Percentiles rank a stretch among this genome's conserved stretches.
Conservation (phyloP, 106 monocot species). For the Iris macrosiphon region DNA sequence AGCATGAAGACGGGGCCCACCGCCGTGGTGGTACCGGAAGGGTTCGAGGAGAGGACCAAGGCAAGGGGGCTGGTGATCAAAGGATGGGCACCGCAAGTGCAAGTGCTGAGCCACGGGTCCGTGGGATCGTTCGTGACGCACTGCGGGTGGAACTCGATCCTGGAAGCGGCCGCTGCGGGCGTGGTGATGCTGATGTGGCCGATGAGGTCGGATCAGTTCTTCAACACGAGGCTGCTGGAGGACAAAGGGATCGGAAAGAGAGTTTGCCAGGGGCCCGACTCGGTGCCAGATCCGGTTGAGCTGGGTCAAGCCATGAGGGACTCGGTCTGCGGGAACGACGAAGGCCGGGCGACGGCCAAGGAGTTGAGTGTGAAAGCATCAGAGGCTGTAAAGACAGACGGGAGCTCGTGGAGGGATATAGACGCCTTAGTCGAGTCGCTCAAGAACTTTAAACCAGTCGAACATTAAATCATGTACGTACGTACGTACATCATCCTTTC, state of each 20-base stretch:
- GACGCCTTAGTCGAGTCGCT: conserved; percentile 9
- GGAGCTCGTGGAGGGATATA: conserved; percentile 18
- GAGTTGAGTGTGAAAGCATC: conserved; percentile 9
- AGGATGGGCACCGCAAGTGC: conserved; percentile 32
- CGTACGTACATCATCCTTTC: no score
- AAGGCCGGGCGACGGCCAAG: conserved; percentile 3
- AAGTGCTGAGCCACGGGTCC: conserved; percentile 17
- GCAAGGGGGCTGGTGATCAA: conserved; percentile 22
- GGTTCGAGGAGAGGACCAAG: conserved; percentile 19
- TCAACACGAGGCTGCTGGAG: conserved; percentile 26
- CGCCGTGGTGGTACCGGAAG: conserved; percentile 12
- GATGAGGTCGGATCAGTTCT: conserved; percentile 36
- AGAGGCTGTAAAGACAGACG: conserved; percentile 11
- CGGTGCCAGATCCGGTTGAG: conserved; percentile 16
- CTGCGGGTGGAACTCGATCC: conserved; percentile 51
- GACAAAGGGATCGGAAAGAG: conserved; percentile 20
- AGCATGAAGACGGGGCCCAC: background rate
- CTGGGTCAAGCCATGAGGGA: conserved; percentile 6
- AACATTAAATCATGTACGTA: no score
- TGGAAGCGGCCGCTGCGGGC: conserved; percentile 23
- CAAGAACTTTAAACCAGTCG: no score
- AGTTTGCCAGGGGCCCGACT: conserved; percentile 16
- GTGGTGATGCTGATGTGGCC: conserved; percentile 41
- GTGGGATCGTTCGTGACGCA: conserved; percentile 40
- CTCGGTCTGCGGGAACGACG: background rate